Conservation (phyloP, 768 basidiomycete genomes). For the Nidularia sp. region DNA sequence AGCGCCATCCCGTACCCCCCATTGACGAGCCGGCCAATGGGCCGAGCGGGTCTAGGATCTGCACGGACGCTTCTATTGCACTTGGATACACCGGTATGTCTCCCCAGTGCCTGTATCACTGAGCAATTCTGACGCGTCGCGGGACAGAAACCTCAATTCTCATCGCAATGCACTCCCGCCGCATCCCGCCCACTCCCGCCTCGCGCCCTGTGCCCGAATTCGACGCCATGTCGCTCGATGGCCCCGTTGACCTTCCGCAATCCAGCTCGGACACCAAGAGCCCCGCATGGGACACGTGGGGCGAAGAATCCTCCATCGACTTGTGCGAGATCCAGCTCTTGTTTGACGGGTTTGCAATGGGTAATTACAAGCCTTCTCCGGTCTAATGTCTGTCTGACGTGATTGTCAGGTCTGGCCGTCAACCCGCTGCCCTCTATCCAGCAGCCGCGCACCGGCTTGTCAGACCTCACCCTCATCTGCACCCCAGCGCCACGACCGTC, state of each 20-base stretch:
- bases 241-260: constrained; percentile 26
- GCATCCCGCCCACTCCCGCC: constrained; percentile 39
- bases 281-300: constrained; percentile 49
- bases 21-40: constrained; percentile 27
- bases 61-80: constrained; percentile 56
- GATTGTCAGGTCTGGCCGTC: constrained; percentile 30
- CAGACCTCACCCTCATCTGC: constrained; percentile 43
- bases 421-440: constrained; percentile 44
- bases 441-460: constrained; percentile 28
- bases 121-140: constrained; percentile 1
- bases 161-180: constrained; percentile 58
- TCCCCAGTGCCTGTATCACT: background rate
- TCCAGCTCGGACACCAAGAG: constrained; percentile 19
- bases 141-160: constrained; percentile 50
- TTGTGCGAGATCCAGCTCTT: constrained; percentile 55
- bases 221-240: constrained; percentile 38
- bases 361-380: constrained; percentile 9
- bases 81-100: constrained; percentile 53
- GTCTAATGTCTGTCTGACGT: background rate
- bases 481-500: constrained; percentile 17
- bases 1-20: constrained; percentile 16
- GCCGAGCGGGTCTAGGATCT: constrained; percentile 37
- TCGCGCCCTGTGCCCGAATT: constrained; percentile 18
- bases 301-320: constrained; percentile 58
- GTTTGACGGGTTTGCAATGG: constrained; percentile 45